Evolutionary conservation across 1,284 basidiomycete genomes (phyloP).

Genomic region (Pascua sp.): DNA sequence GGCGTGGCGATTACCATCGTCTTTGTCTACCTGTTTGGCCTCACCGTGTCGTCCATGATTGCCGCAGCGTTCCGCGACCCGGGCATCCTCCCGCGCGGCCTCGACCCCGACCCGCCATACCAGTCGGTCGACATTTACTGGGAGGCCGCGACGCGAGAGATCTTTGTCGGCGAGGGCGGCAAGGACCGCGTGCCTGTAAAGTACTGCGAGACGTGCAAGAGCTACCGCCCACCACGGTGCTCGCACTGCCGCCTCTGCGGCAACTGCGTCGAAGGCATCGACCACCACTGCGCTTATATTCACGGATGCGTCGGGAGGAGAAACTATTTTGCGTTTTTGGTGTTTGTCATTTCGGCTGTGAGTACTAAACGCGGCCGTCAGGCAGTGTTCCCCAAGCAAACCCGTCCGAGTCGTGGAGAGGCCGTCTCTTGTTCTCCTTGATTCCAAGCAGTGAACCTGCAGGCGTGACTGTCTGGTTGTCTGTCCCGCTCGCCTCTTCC

Average conservation of each 20-base stretch:
- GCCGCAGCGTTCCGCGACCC: slow-evolving; percentile 75
- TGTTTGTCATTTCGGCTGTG: slow-evolving; percentile 59
- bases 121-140: slow-evolving; percentile 60
- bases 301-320: slow-evolving; percentile 89
- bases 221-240: slow-evolving; percentile 81
- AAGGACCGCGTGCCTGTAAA: slow-evolving; percentile 77
- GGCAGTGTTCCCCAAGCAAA: too few relatives aligned
- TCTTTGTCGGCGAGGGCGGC: slow-evolving; percentile 73
- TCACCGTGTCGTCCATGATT: slow-evolving; percentile 35
- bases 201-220: slow-evolving; percentile 85
- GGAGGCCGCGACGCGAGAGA: slow-evolving; percentile 71
- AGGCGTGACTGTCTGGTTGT: too few relatives aligned
- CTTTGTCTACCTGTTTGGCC: slow-evolving; percentile 45
- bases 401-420: too few relatives aligned
- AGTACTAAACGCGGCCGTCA: too few relatives aligned
- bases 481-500: too few relatives aligned
- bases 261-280: slow-evolving; percentile 79
- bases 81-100: slow-evolving; percentile 74
- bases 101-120: slow-evolving; percentile 74
- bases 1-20: slow-evolving; percentile 75
- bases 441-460: too few relatives aligned
- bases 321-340: slow-evolving; percentile 86
- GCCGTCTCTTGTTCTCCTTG: too few relatives aligned
- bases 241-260: slow-evolving; percentile 94
- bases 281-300: slow-evolving; percentile 92